Evolutionary conservation across 2,329 filamentous ascomycete species (phyloP), one percentile per base, ranked within the genome.

Genomic region (Alternaria conjuncta): DNA sequence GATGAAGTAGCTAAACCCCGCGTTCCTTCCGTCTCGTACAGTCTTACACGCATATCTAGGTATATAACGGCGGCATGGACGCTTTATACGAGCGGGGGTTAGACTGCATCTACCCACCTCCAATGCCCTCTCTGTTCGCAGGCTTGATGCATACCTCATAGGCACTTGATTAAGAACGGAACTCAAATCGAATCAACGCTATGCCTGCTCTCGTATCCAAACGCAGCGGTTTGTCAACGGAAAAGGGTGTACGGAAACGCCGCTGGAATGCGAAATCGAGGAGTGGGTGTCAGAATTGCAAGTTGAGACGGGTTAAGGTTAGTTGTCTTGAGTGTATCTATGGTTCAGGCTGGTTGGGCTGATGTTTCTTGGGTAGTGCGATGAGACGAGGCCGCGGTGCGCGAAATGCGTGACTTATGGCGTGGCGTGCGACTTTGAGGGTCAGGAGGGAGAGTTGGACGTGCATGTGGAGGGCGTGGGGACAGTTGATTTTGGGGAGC

Each of bases 241-340:
- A 41, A 18, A 41, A 41, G 36, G 36, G 36, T 41, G 36, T 11
- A 3, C 18, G 36, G 36, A 41, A 41, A 41, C 36, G 36, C n/a
- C 36, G 36, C 15, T 41, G 36, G 36, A 41, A 88, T 66, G 84
- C 78, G 21, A 88, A 88, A 68, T 88, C 85, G 2, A 80, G 84
- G 18, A 77, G 80, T 13, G 86, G 86, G 2, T 88, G 86, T 66
- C 82, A 82, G 4, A 88, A 88, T 67, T 89, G 87, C 72, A 87
- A 87, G 68, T 70, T 87, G 20, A 79, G 85, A 32, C 80, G 83
- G 56, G 81, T 87, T 53, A 88, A 87, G 79, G 85, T 84, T 73
- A 71, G 76, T 64, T 30, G 59, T 65, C 55, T 12, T 9, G 9
- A 20, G 6, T 18, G 15, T n/a, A 20, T n/a, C 11, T 4, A 5